Conservation (phyloP, 495 filamentous ascomycete genomes). For the Penicillium diatomitis region DNA sequence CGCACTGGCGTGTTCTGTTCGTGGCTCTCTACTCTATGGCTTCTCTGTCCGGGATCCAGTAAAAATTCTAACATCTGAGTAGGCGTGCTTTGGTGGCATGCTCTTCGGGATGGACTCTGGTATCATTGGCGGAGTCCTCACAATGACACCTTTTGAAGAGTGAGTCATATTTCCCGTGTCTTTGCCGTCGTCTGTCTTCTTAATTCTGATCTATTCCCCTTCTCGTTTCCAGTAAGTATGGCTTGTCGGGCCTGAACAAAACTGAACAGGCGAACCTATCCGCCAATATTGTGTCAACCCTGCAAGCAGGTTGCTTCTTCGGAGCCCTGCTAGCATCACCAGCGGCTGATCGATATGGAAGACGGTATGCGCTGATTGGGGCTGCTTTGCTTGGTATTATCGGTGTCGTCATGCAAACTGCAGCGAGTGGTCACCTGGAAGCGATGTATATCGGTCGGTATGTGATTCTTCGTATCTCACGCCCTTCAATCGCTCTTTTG, state of each 20-base stretch:
- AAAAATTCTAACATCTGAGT: constrained; percentile 1
- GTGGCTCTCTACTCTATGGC: constrained; percentile 8
- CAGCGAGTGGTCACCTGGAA: constrained; percentile 41
- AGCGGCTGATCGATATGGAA: constrained; percentile 48
- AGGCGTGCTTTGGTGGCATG: constrained; percentile 73
- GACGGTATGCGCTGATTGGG: constrained; percentile 42
- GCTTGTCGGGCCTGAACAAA: constrained; percentile 45
- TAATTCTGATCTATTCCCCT: background rate
- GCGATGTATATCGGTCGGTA: constrained; percentile 57
- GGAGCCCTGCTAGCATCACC: constrained; percentile 51
- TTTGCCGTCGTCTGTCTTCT: constrained; percentile 6
- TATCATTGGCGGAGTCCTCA: constrained; percentile 63
- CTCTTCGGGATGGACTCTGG: constrained; percentile 60
- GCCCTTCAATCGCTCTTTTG: background rate
- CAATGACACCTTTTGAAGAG: constrained; percentile 52
- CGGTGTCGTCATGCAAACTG: constrained; percentile 56
- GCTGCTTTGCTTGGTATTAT: constrained; percentile 37
- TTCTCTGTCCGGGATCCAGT: background rate
- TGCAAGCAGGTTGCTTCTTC: constrained; percentile 61
- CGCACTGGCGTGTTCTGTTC: constrained; percentile 55
- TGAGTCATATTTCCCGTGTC: constrained; percentile 10
- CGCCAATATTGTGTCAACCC: constrained; percentile 50
- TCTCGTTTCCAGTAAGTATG: constrained; percentile 33
- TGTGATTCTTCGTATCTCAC: background rate
- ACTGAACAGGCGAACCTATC: constrained; percentile 30